Evolutionary conservation across 495 filamentous ascomycete species (phyloP), one percentile per base, ranked within the genome.

Genomic region (Lophiostoma macrostomum): DNA sequence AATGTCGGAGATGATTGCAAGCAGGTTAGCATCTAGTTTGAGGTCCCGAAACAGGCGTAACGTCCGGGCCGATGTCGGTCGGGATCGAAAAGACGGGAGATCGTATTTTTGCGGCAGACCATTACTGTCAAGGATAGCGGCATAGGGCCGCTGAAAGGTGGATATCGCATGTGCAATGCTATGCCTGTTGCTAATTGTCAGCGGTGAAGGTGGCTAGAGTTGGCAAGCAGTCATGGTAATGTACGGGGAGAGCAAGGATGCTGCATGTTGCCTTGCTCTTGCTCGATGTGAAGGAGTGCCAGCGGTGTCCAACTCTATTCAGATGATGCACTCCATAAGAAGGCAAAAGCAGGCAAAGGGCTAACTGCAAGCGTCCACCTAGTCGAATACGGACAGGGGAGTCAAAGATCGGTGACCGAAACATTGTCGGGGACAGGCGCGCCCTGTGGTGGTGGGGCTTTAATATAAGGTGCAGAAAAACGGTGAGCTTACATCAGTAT

Each of bases 401-500:
- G n/a, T n/a, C n/a, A n/a, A n/a, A n/a, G n/a, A n/a, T n/a, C n/a
- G n/a, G n/a, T n/a, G n/a, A n/a, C n/a, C n/a, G n/a, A n/a, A n/a
- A n/a, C n/a, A n/a, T n/a, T n/a, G n/a, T n/a, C n/a, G n/a, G n/a
- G n/a, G n/a, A n/a, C n/a, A n/a, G n/a, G n/a, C n/a, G n/a, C n/a
- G n/a, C n/a, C n/a, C n/a, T n/a, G n/a, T n/a, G n/a, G n/a, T 35
- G 41, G 51, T 38, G 35, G 36, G 28, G 42, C 20, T 5, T 35
- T 43, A 35, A 50, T 49, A 56, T 45, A 10, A 38, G 25, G 31
- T 20, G 41, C 23, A 25, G 14, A 34, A n/a, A 27, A 29, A 19
- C 40, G 32, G 50, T 38, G 46, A 24, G 53, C 64, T 47, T 31
- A 67, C 64, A 64, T 65, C 10, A 67, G 32, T 10, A 67, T 51